phyloP scores from a whole-genome alignment of 805 yeast species.

The Tetrapisispora phaffii region DNA sequence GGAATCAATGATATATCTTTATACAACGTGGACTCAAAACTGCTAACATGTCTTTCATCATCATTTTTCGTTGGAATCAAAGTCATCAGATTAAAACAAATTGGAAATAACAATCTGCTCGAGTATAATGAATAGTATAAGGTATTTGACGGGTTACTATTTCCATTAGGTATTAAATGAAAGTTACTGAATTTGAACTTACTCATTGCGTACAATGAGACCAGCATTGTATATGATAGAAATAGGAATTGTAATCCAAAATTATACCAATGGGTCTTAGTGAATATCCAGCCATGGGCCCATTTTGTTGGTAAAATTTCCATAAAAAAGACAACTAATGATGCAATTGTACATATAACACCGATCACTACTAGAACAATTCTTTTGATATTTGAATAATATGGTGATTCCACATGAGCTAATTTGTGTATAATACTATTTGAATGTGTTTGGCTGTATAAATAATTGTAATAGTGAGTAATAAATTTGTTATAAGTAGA shows the following conservation, averaged over 20 bases:
- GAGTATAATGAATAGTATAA: slow-evolving; percentile 27
- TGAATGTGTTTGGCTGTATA: slow-evolving; percentile 20
- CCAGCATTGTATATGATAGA: slow-evolving; percentile 21
- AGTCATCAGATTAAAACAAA: slow-evolving; percentile 27
- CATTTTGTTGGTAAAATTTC: slow-evolving; percentile 22
- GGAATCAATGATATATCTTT: slow-evolving; percentile 23
- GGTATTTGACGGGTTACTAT: slow-evolving; percentile 27
- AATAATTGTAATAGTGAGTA: slow-evolving; percentile 23
- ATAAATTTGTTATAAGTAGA: slow-evolving; percentile 21
- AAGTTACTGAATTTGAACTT: slow-evolving; percentile 26
- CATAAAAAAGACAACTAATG: slow-evolving; percentile 13
- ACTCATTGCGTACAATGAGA: slow-evolving; percentile 27
- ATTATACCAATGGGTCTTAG: slow-evolving; percentile 14
- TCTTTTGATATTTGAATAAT: slow-evolving; percentile 5
- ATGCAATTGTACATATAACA: slow-evolving; percentile 6
- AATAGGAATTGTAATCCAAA: slow-evolving; percentile 17
- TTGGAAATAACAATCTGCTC: slow-evolving; percentile 26
- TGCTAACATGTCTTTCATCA: slow-evolving; percentile 8
- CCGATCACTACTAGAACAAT: slow-evolving; percentile 8
- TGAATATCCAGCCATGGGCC: slow-evolving; percentile 20
- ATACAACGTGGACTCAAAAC: slow-evolving; percentile 21
- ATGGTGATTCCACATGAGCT: slow-evolving; percentile 18
- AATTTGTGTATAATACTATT: slow-evolving; percentile 21
- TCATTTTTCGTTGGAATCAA: slow-evolving; percentile 14
- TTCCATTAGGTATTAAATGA: slow-evolving; percentile 27